phyloP scores from a whole-genome alignment of 176 grass and related monocot genomes.

The Miscanthus lutarioriparius region DNA sequence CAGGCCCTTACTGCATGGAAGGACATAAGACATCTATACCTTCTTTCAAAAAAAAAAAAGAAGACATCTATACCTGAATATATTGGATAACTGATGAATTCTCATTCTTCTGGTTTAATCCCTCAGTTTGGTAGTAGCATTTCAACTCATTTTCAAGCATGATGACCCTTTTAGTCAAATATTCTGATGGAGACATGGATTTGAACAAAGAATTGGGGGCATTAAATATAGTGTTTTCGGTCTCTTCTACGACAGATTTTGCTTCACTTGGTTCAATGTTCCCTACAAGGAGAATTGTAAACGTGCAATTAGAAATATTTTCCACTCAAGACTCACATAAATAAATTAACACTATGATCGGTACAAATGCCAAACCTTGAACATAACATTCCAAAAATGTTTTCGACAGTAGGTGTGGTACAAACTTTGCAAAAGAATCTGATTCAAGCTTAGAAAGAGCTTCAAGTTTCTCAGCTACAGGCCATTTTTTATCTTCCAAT shows the following conservation, averaged over 20 bases:
- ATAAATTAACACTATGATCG: slow-evolving; percentile 10
- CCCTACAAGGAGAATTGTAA: slow-evolving; percentile 45
- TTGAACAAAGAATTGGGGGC: slow-evolving; percentile 58
- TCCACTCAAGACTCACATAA: neutral
- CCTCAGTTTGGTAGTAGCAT: slow-evolving; percentile 66
- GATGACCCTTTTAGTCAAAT: slow-evolving; percentile 61
- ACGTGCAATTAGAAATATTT: slow-evolving; percentile 12
- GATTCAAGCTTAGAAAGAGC: slow-evolving; percentile 70
- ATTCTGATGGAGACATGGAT: slow-evolving; percentile 76
- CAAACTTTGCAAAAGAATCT: slow-evolving; percentile 60
- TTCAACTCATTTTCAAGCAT: slow-evolving; percentile 85
- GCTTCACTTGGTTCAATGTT: slow-evolving; percentile 83
- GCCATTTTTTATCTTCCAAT: slow-evolving; percentile 70
- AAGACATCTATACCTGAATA: slow-evolving; percentile 67
- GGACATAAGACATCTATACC: slow-evolving; percentile 39
- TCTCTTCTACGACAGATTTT: slow-evolving; percentile 64
- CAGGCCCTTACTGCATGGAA: slow-evolving; percentile 5
- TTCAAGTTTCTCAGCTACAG: slow-evolving; percentile 65
- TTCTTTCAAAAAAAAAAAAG: neutral
- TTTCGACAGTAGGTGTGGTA: slow-evolving; percentile 59
- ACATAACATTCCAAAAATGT: slow-evolving; percentile 85
- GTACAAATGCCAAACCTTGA: slow-evolving; percentile 54
- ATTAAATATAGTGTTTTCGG: slow-evolving; percentile 76
- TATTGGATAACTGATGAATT: slow-evolving; percentile 94
- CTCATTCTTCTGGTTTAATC: slow-evolving; percentile 73